These are phyloP conservation scores for Pouteria campechiana DNA, from an alignment of 179 eudicot species.

Conservation along the genomic window DNA sequence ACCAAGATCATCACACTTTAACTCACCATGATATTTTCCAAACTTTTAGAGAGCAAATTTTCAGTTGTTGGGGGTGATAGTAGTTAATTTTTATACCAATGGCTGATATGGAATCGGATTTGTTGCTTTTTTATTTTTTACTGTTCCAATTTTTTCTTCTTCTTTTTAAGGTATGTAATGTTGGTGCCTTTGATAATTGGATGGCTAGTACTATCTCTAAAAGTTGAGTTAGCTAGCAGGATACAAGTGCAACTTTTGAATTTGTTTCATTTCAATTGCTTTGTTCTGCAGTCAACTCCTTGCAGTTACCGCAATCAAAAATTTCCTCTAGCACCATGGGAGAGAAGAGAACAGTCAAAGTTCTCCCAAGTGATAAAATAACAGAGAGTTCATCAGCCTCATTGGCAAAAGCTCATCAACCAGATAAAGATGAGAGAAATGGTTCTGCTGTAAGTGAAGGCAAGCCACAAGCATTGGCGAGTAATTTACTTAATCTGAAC, in stretches of 20 bases:
- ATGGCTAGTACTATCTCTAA: no score
- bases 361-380: constrained; percentile 23
- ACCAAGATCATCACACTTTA: no score
- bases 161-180: no score
- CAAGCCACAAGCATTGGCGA: constrained; percentile 18
- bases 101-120: no score
- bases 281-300: constrained; percentile 10
- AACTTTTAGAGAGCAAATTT: no score
- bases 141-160: background rate
- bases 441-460: constrained; percentile 19
- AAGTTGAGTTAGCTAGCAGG: no score
- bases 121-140: background rate
- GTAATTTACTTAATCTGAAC: constrained; percentile 26
- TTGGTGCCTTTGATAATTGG: no score
- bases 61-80: no score
- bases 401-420: constrained; percentile 12
- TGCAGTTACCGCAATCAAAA: constrained; percentile 15
- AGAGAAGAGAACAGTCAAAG: constrained; percentile 16
- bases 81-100: no score
- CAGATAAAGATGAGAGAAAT: constrained; percentile 12
- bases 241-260: no score
- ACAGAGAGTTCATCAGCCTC: constrained; percentile 18
- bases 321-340: constrained; percentile 17
- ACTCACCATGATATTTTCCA: no score
- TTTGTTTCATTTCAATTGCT: no score